phyloP scores from a whole-genome alignment of 495 filamentous ascomycete species.

The Talaromyces borbonicus region DNA sequence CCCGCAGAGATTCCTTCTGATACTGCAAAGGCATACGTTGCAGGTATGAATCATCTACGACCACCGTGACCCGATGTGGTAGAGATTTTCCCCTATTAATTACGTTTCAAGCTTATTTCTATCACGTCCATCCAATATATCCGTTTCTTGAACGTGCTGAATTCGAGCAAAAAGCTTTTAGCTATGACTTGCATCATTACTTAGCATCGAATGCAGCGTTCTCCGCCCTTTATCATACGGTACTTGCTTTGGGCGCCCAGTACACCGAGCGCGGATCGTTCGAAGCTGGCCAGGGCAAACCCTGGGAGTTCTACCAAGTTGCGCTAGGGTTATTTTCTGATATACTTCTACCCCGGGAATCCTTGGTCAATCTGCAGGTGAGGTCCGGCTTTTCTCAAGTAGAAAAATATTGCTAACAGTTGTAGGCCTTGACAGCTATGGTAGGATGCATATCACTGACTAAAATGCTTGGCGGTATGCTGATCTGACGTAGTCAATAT shows the following conservation, averaged over 20 bases:
- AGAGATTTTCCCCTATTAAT: too few species aligned
- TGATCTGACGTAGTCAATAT: slow-evolving; percentile 13
- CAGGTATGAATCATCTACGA: background rate
- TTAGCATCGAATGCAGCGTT: slow-evolving; percentile 12
- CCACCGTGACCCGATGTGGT: too few species aligned
- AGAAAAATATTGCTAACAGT: background rate
- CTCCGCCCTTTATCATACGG: slow-evolving; percentile 24
- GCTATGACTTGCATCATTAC: slow-evolving; percentile 5
- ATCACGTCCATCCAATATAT: slow-evolving; percentile 24
- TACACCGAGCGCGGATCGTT: slow-evolving; percentile 22
- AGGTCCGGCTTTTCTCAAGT: background rate
- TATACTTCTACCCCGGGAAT: slow-evolving; percentile 14
- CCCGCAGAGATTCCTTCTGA: slow-evolving; percentile 3
- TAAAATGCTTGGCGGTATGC: background rate
- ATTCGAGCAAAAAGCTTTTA: slow-evolving; percentile 18
- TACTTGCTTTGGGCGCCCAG: slow-evolving; percentile 28
- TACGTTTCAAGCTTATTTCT: slow-evolving; percentile 19
- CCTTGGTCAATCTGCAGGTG: slow-evolving; percentile 17
- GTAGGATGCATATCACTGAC: background rate
- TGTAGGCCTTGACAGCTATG: slow-evolving; percentile 11
- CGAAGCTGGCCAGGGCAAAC: slow-evolving; percentile 22
- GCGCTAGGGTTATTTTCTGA: slow-evolving; percentile 18
- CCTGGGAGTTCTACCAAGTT: slow-evolving; percentile 23
- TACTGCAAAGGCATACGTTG: slow-evolving; percentile 3
- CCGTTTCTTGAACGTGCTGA: slow-evolving; percentile 23